A percentile compares a stretch with the other conserved stretches of the same genome.
Conservation (phyloP, 495 filamentous ascomycete genomes). For the Aspergillus sclerotiicarbonarius region DNA sequence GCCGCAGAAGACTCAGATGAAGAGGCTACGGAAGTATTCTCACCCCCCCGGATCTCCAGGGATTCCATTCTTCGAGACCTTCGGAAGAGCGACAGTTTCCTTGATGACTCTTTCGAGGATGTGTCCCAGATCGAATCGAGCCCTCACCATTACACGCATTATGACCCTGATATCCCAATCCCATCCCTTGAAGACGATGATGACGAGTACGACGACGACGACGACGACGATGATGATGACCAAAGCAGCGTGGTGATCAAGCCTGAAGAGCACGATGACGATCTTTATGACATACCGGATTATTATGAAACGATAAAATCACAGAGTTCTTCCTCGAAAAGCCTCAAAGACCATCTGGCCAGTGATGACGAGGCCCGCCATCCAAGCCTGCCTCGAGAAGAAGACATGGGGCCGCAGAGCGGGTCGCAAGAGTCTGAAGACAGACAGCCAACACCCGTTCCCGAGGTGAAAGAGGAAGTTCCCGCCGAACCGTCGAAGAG, state of each 20-base stretch:
- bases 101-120: constrained; percentile 60
- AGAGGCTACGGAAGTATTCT: constrained; percentile 23
- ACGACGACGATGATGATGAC: constrained; percentile 53
- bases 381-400: constrained; percentile 41
- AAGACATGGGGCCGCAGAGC: constrained; percentile 12
- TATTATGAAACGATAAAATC: constrained; percentile 49
- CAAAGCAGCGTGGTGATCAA: constrained; percentile 66
- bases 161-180: constrained; percentile 85
- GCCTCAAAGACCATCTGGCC: constrained; percentile 37
- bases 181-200: constrained; percentile 62
- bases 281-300: constrained; percentile 68
- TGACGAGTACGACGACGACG: constrained; percentile 57
- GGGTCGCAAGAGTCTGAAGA: constrained; percentile 10
- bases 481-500: neutral
- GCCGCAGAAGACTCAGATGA: constrained; percentile 34
- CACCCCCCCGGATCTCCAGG: constrained; percentile 77
- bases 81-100: constrained; percentile 61
- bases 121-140: constrained; percentile 58
- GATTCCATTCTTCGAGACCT: constrained; percentile 91
- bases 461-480: constrained; percentile 2
- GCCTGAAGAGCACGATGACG: constrained; percentile 58
- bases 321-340: constrained; percentile 45
- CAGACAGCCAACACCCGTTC: constrained; percentile 15
- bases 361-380: constrained; percentile 51
- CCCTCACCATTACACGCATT: constrained; percentile 48